Base-by-base conservation (phyloP, 306 rosid species). In the Lathyrus oleraceus region DNA sequence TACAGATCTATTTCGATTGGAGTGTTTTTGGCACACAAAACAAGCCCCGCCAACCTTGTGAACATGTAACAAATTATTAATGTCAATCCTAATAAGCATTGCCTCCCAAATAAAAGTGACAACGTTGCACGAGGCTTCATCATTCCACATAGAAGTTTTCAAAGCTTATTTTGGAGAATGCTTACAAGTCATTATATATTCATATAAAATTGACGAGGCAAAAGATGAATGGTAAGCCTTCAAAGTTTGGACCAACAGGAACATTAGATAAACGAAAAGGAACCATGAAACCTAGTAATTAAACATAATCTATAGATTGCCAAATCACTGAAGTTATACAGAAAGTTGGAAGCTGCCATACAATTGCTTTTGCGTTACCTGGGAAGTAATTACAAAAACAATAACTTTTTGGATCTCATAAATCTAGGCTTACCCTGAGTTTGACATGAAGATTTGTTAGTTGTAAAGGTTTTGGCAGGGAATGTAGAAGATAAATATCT, bases 1-100 rank as follows among this genome's bases (percentile, higher is more conserved):
- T 25, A 69, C 32, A 42, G 27, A 30, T 28, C 59, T 36, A 49
- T 14, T 60, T 43, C 60, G 10, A 15, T 74, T 32, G 32, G 51
- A 67, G 15, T 16, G 23, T 14, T 67, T 56, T 54, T 65, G 15
- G 27, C 13, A 3, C 28, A 56, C 25, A 74, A 74, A 63, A 52
- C 47, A 54, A 65, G 17, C 32, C 38, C 19, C 39, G 12, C 28
- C 38, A 64, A 40, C 56, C 45, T 64, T 38, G 21, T 62, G 17
- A 17, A 23, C 43, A 12, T 23, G 36, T 64, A 52, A 63, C 71
- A 64, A 39, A 63, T 7, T 64, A 39, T 62, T 25, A 16, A 1
- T 38, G 16, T 38, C 43, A 23, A 62, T 60, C 63, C 70, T 61
- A 35, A 30, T 14, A 45, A 61, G 40, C 28, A 49, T 8, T 23